phyloP scores from a whole-genome alignment of 108 stramenopile genomes.

The Parmales sp. region DNA sequence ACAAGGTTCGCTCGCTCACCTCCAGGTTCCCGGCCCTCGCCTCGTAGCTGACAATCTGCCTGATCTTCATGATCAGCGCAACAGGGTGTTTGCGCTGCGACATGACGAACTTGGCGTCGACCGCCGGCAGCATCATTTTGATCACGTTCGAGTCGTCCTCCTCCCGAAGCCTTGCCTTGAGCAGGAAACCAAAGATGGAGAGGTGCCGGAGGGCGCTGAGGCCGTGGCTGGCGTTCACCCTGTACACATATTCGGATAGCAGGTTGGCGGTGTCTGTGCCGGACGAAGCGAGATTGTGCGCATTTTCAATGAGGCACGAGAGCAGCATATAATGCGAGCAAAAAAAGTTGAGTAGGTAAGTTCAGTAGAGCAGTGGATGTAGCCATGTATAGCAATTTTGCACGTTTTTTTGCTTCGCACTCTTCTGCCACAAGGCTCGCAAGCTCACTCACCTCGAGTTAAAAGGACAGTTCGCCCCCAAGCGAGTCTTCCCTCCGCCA shows the following conservation, averaged over 20 bases:
- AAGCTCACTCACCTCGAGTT: constrained; percentile 26
- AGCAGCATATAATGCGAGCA: no score
- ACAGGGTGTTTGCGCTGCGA: background rate
- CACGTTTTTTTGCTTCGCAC: background rate
- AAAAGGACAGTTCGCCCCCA: constrained; percentile 33
- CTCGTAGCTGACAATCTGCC: background rate
- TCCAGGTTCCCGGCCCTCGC: background rate
- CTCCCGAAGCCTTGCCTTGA: constrained; percentile 36
- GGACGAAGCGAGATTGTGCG: no score
- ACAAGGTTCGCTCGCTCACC: no score
- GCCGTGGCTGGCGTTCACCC: constrained; percentile 27
- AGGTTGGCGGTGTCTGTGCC: constrained; percentile 22
- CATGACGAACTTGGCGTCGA: background rate
- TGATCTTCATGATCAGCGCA: background rate
- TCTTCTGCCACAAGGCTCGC: constrained; percentile 18
- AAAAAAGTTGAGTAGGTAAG: no score
- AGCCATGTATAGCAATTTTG: no score
- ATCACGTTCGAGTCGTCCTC: background rate
- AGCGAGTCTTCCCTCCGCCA: constrained; percentile 32
- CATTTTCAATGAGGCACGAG: no score
- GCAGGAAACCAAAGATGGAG: constrained; percentile 40
- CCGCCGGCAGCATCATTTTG: background rate
- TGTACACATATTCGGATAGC: constrained; percentile 39
- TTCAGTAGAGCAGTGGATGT: no score
- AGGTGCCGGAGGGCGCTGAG: constrained; percentile 28